Percentiles rank a stretch among this genome's conserved stretches.
These are phyloP conservation scores for Clathrospora elynae DNA, from an alignment of 2,329 filamentous ascomycete species.

Conservation along the genomic window DNA sequence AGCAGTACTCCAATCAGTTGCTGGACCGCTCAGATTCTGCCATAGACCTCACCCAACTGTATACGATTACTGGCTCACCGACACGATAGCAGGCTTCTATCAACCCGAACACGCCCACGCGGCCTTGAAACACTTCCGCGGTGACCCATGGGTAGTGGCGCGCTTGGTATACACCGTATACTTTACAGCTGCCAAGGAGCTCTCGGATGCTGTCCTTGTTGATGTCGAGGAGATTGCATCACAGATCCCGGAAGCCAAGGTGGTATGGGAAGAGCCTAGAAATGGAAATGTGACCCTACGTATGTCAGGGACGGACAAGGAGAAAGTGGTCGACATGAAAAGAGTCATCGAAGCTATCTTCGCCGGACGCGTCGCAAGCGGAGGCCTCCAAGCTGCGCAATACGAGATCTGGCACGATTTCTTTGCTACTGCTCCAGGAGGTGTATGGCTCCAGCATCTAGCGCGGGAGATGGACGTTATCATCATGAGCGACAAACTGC, in stretches of 20 bases:
- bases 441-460: conserved; percentile 7
- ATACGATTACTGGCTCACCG: not conserved
- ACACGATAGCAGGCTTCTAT: conserved; percentile 11
- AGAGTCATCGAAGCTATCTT: conserved; percentile 7
- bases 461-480: conserved; percentile 1
- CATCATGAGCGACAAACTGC: conserved; percentile 9
- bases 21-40: conserved; percentile 8
- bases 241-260: not conserved
- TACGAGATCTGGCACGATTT: conserved; percentile 16
- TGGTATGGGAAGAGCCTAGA: conserved; percentile 5
- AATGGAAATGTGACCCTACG: conserved; percentile 8
- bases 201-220: conserved; percentile 3
- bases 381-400: not conserved
- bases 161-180: conserved; percentile 7
- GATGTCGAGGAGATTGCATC: conserved; percentile 4
- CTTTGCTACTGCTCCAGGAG: conserved; percentile 8
- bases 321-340: conserved; percentile 6
- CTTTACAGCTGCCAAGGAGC: conserved; percentile 8
- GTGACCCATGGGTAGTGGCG: not conserved
- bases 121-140: conserved; percentile 5
- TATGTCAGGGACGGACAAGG: conserved; percentile 4
- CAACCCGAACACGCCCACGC: conserved; percentile 11
- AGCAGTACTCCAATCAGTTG: not conserved
- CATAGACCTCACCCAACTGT: not conserved
- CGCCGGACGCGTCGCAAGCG: conserved; percentile 4